These are phyloP conservation scores for Paramecium octaurelia DNA, from an alignment of 73 alveolate species.

Conservation along the genomic window DNA sequence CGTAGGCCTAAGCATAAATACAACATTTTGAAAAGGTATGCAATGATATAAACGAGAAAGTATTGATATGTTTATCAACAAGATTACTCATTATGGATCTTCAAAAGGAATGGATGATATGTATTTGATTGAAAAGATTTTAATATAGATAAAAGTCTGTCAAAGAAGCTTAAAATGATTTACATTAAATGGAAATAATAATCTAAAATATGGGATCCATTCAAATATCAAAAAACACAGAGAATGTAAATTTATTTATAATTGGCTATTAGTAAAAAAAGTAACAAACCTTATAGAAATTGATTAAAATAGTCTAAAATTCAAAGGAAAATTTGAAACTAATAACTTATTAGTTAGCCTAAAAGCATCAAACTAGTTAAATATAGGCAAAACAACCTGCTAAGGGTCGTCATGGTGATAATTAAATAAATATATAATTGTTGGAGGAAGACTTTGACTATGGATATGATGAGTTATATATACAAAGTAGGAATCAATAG, in stretches of 20 bases:
- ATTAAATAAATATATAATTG: neutral
- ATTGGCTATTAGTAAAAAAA: neutral
- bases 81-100: neutral
- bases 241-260: neutral
- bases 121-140: neutral
- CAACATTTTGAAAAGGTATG: neutral
- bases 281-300: neutral
- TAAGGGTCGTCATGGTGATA: neutral
- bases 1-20: neutral
- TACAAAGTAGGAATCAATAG: neutral
- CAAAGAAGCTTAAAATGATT: neutral
- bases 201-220: neutral
- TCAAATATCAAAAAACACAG: neutral
- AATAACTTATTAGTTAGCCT: neutral
- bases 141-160: neutral
- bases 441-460: neutral
- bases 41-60: neutral
- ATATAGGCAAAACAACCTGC: neutral
- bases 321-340: neutral
- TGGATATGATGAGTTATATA: neutral
- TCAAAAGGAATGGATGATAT: neutral
- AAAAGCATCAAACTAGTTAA: neutral
- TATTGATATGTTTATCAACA: neutral
- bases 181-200: neutral
- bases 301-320: neutral